Percentiles rank a stretch among this genome's conserved stretches.
Evolutionary conservation across 345 rosid genomes (phyloP).

Genomic region (Eutrema heterophyllum): DNA sequence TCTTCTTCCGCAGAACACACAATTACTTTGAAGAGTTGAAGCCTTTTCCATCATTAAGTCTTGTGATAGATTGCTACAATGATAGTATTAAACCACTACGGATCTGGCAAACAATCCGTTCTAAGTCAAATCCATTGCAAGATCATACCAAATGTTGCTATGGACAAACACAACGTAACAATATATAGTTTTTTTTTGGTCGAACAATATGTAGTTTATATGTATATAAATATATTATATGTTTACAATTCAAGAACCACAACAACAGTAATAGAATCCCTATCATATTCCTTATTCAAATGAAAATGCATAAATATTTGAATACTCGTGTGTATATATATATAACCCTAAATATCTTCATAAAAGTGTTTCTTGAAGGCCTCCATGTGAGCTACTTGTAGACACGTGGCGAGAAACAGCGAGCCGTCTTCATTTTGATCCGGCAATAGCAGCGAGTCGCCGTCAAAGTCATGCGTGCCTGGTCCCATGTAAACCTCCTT

Average conservation of each 20-base stretch:
- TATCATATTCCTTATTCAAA: neutral
- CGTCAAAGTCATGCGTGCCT: conserved; percentile 47
- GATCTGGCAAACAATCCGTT: neutral
- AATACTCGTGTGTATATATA: neutral
- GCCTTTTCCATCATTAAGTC: neutral
- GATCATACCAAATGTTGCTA: neutral
- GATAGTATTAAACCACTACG: neutral
- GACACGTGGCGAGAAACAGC: conserved; percentile 24
- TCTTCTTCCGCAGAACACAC: no score
- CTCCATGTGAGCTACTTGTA: conserved; percentile 28
- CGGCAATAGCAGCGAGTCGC: conserved; percentile 41
- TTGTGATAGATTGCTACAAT: neutral
- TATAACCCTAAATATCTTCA: conserved; percentile 28
- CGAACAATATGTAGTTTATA: neutral
- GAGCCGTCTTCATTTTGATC: conserved; percentile 26
- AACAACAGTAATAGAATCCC: neutral
- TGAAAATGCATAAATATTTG: conserved; percentile 9
- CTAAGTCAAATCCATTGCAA: neutral
- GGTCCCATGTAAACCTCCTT: conserved; percentile 49
- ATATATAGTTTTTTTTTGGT: neutral
- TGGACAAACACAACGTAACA: neutral
- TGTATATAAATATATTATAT: neutral
- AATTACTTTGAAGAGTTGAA: no score
- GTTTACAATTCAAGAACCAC: conserved; percentile 5
- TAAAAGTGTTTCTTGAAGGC: conserved; percentile 30